A percentile compares a stretch with the other conserved stretches of the same genome.
phyloP scores from a whole-genome alignment of 305 asterid species.

The Galium porrigens region DNA sequence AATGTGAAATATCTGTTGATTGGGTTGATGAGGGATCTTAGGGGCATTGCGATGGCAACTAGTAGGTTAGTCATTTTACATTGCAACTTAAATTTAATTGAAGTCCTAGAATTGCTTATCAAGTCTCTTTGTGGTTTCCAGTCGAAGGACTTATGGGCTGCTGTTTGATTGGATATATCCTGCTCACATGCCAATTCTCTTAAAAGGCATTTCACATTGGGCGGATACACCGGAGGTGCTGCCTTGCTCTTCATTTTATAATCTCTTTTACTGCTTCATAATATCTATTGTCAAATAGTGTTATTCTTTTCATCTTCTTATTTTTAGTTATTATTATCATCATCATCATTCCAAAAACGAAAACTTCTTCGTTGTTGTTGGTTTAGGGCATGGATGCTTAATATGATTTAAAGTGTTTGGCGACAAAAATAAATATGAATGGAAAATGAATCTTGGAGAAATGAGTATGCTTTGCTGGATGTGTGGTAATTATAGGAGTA shows the following conservation, averaged over 20 bases:
- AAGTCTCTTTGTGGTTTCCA: conserved; percentile 24
- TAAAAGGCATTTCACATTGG: conserved; percentile 85
- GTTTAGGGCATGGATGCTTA: not conserved
- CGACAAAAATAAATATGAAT: not conserved
- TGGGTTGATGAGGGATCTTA: conserved; percentile 93
- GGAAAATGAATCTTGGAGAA: not conserved
- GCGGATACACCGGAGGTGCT: conserved; percentile 86
- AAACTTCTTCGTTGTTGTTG: not conserved
- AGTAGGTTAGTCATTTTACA: conserved; percentile 41
- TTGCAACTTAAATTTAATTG: not conserved
- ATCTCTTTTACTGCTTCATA: not conserved
- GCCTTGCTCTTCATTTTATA: not conserved
- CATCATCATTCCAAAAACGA: not conserved
- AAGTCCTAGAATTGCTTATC: not conserved
- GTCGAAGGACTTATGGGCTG: conserved; percentile 80
- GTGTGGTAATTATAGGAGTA: not conserved
- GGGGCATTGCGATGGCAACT: conserved; percentile 93
- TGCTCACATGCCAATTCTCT: conserved; percentile 71
- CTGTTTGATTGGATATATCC: conserved; percentile 97
- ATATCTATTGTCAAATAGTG: not conserved
- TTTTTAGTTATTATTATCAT: not conserved
- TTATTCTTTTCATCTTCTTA: not conserved
- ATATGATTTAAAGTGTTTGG: not conserved
- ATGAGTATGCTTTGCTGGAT: not conserved
- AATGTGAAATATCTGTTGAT: conserved; percentile 70